Evolutionary conservation across 495 filamentous ascomycete species (phyloP), one percentile per base, ranked within the genome.

Genomic region (Cenococcum geophilum): DNA sequence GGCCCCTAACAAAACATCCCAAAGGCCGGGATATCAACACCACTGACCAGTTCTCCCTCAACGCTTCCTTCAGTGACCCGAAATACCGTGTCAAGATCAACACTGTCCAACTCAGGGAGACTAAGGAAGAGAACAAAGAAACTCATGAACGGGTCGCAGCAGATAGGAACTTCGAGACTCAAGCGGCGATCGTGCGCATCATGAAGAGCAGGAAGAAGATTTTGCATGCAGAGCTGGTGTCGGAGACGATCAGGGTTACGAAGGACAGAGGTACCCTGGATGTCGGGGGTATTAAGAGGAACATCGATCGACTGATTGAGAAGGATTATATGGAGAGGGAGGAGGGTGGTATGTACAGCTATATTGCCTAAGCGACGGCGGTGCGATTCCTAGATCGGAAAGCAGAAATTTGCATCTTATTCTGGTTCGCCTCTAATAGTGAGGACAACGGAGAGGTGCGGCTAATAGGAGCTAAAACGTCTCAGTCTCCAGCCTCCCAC

Each of bases 11-110:
- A 54, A 99, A 99, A 74, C 80, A 82, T 55, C 95, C 93, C 32
- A 91, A 88, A 72, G 88, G 90, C 51, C 82, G 84, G 43, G 91
- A 97, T 0, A 86, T 99, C 54, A 78, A 80, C 55, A 64, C 74
- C 1, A 88, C 80, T 4, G 93, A 99, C 71, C 83, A 81, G 12
- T 99, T 99, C 69, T 78, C 78, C 0, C 82, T 93, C 62, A 97
- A 97, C 74, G 63, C 77, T 25, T 70, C 67, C 18, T 99, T 99
- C 74, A 75, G 75, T 18, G 86, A 96, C 65, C 79, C 81, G 27
- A 95, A 96, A 74, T 89, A 86, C 75, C 86, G 91, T 59, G 86
- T 99, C 75, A 97, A 99, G 78, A 96, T 97, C 78, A 98, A 97
- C 75, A 89, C 95, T 74, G 90, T 99, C 60, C 95, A 99, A 74